Base-by-base conservation (phyloP, 805 yeast genomes). In the Torulaspora franciscae region DNA sequence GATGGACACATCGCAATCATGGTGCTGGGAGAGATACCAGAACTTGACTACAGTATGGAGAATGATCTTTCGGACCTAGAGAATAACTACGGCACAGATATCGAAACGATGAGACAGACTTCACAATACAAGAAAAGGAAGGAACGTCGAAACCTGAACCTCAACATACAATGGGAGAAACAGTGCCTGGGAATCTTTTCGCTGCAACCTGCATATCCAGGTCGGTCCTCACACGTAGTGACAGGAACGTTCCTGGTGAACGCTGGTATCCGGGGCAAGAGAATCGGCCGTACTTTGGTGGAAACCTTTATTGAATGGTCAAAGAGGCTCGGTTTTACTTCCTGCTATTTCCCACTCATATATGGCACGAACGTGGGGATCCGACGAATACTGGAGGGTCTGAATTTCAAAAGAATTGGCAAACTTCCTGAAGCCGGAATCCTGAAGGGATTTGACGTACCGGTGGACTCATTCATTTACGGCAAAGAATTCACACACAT, bases 291-390 rank as follows among this genome's bases (percentile, higher is more conserved):
- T 44, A 84, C 93, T 0, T 64, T 93, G 49, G 81, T 85, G 13
- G 95, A 88, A 56, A 83, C 95, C 55, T 87, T 80, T 55, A 62
- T 90, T 19, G 87, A 83, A 48, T 93, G 98, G 98, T 88, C 97
- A 1, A 91, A 91, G 10, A 73, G 80, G 49, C 70, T 93, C 32
- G 96, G 96, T 3, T 91, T 85, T 65, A 85, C 91, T 0, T 85
- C 88, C 52, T 77, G 86, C 5, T 77, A 85, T 50, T 85, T 93
- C 67, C 88, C 89, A 51, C 70, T 91, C 45, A 88, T 91, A 3
- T 93, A 86, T 64, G 96, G 90, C 53, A 82, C 95, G 3, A 93
- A 93, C 60, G 80, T 77, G 14, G 83, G 95, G 1, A 93, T 95
- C 4, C 72, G 93, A 52, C 72, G 81, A 49, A 81, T 91, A 36